Conservation (phyloP, 106 monocot species). For the Allium fistulosum region DNA sequence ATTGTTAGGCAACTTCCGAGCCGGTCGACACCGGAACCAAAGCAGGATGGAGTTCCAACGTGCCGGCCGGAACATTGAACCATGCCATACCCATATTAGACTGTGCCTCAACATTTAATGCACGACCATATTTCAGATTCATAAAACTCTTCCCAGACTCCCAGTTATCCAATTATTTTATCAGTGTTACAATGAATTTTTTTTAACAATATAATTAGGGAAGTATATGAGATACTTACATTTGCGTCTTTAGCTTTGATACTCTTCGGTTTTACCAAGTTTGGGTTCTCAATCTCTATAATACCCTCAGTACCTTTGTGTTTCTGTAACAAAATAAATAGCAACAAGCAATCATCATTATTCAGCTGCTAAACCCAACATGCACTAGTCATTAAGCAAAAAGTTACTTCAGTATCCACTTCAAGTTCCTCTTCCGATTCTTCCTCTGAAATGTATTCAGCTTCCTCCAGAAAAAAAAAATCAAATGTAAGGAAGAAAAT, state of each 20-base stretch:
- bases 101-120: too few relatives aligned
- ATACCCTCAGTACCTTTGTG: slow-evolving; percentile 72
- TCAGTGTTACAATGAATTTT: too few relatives aligned
- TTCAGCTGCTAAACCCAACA: background rate
- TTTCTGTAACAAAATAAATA: slow-evolving; percentile 46
- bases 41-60: too few relatives aligned
- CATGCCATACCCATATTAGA: too few relatives aligned
- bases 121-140: too few relatives aligned
- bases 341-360: background rate
- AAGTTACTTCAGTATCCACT: slow-evolving; percentile 9
- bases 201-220: too few relatives aligned
- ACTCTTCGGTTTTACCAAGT: slow-evolving; percentile 69
- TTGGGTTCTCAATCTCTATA: slow-evolving; percentile 82
- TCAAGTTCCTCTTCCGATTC: slow-evolving; percentile 40
- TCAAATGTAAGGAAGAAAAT: background rate
- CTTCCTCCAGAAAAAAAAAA: slow-evolving; percentile 28
- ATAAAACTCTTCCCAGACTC: too few relatives aligned
- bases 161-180: too few relatives aligned
- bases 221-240: slow-evolving; percentile 43
- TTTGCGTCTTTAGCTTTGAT: slow-evolving; percentile 74
- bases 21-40: too few relatives aligned
- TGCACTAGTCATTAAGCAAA: background rate
- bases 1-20: too few relatives aligned
- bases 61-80: too few relatives aligned
- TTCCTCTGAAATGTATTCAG: slow-evolving; percentile 39